phyloP scores from a whole-genome alignment of 1,284 basidiomycete species.

The Grifola frondosa region DNA sequence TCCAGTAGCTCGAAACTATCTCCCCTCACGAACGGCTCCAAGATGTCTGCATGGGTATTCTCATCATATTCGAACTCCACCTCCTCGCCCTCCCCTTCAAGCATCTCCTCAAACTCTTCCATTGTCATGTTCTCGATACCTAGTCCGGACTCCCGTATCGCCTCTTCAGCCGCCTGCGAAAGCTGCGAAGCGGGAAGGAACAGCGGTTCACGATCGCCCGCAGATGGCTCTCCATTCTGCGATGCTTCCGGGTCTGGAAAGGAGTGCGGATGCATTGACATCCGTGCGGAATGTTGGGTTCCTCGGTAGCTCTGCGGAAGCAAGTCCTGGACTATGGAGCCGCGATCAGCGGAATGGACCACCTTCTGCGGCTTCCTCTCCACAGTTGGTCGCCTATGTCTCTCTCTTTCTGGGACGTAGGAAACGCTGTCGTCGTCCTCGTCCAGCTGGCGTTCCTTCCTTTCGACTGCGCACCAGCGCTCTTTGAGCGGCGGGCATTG shows the following conservation, averaged over 20 bases:
- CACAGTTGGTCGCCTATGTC: background rate
- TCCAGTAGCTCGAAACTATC: slow-evolving; percentile 39
- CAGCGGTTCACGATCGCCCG: slow-evolving; percentile 45
- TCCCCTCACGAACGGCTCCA: slow-evolving; percentile 13
- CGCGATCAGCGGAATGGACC: slow-evolving; percentile 47
- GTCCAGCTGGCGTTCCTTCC: slow-evolving; percentile 22
- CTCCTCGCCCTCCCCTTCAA: slow-evolving; percentile 68
- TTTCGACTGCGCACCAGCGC: slow-evolving; percentile 3
- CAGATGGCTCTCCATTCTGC: slow-evolving; percentile 2
- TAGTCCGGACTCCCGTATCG: slow-evolving; percentile 56
- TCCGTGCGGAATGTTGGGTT: no score
- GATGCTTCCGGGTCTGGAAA: slow-evolving; percentile 13
- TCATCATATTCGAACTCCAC: slow-evolving; percentile 42
- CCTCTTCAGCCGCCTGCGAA: slow-evolving; percentile 49
- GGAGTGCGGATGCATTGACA: slow-evolving; percentile 2
- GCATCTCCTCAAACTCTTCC: slow-evolving; percentile 60
- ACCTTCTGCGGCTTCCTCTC: slow-evolving; percentile 59
- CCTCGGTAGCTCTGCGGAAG: no score
- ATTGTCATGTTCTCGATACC: slow-evolving; percentile 63
- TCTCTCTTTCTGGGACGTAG: background rate
- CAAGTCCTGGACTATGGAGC: slow-evolving; percentile 25
- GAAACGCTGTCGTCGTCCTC: slow-evolving; percentile 14
- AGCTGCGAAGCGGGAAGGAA: slow-evolving; percentile 62
- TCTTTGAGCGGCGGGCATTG: slow-evolving; percentile 1
- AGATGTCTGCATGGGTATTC: no score